phyloP scores from a whole-genome alignment of 164 flowering plant genomes.

The Magnolia sinica region DNA sequence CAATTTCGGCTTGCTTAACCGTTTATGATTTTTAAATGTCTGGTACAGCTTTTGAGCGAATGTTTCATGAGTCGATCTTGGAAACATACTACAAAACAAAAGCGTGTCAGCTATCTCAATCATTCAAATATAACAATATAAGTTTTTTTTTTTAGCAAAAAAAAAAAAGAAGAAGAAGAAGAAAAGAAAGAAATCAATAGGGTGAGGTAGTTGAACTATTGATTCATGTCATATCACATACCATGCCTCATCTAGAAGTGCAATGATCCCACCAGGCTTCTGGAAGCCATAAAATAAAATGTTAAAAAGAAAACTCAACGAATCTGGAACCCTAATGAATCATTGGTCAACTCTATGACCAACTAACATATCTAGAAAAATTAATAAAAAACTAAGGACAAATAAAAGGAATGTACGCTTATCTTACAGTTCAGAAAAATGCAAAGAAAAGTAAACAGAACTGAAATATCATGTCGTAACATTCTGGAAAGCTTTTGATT shows the following conservation, averaged over 20 bases:
- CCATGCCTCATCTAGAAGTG: constrained; percentile 99
- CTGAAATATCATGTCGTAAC: neutral
- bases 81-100: constrained; percentile 83
- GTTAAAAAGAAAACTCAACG: constrained; percentile 2
- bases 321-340: neutral
- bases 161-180: neutral
- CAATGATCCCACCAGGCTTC: constrained; percentile 98
- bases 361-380: too few relatives aligned
- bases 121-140: neutral
- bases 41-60: constrained; percentile 95
- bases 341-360: neutral
- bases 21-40: constrained; percentile 79
- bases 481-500: neutral
- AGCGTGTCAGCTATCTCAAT: constrained; percentile 15
- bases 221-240: constrained; percentile 26
- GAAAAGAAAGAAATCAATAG: neutral
- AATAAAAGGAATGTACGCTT: neutral
- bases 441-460: neutral
- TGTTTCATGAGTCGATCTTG: constrained; percentile 97
- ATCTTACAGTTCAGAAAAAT: neutral
- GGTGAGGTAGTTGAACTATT: neutral
- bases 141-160: too few relatives aligned
- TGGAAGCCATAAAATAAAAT: constrained; percentile 28
- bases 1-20: constrained; percentile 93
- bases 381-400: neutral